A percentile compares a stretch with the other conserved stretches of the same genome.
These are phyloP conservation scores for Tylopilus felleus DNA, from an alignment of 768 basidiomycete genomes.

Conservation along the genomic window DNA sequence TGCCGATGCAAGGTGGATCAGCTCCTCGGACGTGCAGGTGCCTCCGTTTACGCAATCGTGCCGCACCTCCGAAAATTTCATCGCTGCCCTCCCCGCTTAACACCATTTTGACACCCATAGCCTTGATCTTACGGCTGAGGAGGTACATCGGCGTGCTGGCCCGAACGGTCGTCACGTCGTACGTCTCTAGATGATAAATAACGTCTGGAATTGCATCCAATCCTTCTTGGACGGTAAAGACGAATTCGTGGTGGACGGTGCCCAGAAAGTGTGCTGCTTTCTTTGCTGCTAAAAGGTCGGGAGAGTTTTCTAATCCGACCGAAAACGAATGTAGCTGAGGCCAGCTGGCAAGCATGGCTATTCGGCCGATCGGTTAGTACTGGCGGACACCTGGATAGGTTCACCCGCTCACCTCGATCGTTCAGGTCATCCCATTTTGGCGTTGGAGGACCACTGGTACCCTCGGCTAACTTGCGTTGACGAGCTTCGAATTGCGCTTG, in stretches of 20 bases:
- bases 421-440: conserved; percentile 44
- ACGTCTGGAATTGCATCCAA: conserved; percentile 96
- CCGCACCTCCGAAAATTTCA: conserved; percentile 89
- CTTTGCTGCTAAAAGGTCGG: conserved; percentile 89
- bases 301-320: conserved; percentile 91
- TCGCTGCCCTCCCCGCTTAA: conserved; percentile 96
- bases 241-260: conserved; percentile 95
- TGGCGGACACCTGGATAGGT: not conserved
- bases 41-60: conserved; percentile 3
- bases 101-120: conserved; percentile 99
- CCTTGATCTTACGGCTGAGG: conserved; percentile 96
- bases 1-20: conserved; percentile 28
- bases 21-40: not conserved
- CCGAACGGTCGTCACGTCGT: conserved; percentile 97
- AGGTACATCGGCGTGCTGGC: conserved; percentile 99
- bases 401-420: conserved; percentile 50
- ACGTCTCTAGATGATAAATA: conserved; percentile 97
- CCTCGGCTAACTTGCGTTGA: conserved; percentile 54
- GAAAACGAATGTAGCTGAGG: conserved; percentile 98
- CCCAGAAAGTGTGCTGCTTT: conserved; percentile 93
- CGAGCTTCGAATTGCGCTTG: conserved; percentile 73
- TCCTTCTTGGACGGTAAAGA: conserved; percentile 97
- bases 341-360: conserved; percentile 82
- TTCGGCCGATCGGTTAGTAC: conserved; percentile 4
- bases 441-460: conserved; percentile 53